These are phyloP conservation scores for Globisporangium barbulae DNA, from an alignment of 352 stramenopile species.

Conservation along the genomic window DNA sequence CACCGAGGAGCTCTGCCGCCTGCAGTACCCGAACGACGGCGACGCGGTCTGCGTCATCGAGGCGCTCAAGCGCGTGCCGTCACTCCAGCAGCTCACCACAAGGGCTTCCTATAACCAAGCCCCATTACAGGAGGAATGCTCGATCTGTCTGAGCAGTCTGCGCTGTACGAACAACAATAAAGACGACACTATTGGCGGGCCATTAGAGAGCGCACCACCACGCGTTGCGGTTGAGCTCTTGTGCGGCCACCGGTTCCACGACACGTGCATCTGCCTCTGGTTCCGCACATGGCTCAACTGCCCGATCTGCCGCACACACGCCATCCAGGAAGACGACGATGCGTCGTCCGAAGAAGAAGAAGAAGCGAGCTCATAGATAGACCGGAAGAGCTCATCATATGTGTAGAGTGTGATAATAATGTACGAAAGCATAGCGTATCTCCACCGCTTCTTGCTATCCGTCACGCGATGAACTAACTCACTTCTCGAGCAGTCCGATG, in stretches of 20 bases:
- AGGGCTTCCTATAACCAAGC: neutral
- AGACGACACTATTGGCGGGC: neutral
- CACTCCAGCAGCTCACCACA: slow-evolving; percentile 6
- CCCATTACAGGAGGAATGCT: slow-evolving; percentile 27
- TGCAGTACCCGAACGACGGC: slow-evolving; percentile 51
- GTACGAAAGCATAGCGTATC: slow-evolving; percentile 2
- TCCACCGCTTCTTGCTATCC: neutral
- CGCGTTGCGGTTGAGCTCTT: slow-evolving; percentile 33
- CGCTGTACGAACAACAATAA: slow-evolving; percentile 4
- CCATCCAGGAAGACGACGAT: neutral
- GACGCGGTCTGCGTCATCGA: slow-evolving; percentile 39
- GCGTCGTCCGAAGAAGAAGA: neutral
- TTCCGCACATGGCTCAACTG: slow-evolving; percentile 61
- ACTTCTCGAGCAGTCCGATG: slow-evolving; percentile 35
- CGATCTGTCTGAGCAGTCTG: slow-evolving; percentile 52
- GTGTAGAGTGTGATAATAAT: neutral
- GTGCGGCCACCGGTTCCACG: slow-evolving; percentile 75
- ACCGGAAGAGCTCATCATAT: neutral
- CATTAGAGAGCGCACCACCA: slow-evolving; percentile 4
- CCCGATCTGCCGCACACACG: slow-evolving; percentile 43
- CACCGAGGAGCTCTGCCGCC: slow-evolving; percentile 38
- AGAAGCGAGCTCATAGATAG: neutral
- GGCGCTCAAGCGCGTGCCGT: slow-evolving; percentile 33
- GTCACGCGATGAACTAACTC: neutral
- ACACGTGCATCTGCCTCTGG: slow-evolving; percentile 72